These are phyloP conservation scores for Microbotryomycetes sp. DNA, from an alignment of 1,284 basidiomycete genomes.

Conservation along the genomic window DNA sequence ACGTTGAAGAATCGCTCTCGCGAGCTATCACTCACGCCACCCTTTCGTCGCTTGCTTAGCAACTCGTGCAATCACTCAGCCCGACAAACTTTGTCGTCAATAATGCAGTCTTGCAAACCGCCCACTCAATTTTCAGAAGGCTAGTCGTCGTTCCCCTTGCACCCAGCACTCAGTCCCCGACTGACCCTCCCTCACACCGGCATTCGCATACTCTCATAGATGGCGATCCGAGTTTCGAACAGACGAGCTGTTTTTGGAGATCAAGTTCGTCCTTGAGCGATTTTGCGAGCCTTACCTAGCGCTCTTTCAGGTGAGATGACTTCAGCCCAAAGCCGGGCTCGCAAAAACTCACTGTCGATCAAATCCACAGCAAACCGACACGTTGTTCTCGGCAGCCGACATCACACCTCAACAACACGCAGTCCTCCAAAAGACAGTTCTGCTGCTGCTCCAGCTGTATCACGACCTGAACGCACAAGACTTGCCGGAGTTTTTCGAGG, in stretches of 20 bases:
- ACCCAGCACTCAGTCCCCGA: no score
- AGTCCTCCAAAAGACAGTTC: conserved; percentile 62
- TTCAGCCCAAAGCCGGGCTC: no score
- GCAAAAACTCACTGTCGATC: no score
- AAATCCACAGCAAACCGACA: conserved; percentile 43
- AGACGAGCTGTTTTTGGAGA: conserved; percentile 78
- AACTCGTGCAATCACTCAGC: conserved; percentile 73
- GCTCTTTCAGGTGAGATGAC: conserved; percentile 56
- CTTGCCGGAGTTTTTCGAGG: conserved; percentile 88
- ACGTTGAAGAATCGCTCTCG: background rate
- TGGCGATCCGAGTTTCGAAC: conserved; percentile 89
- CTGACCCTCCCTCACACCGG: background rate
- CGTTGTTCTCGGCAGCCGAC: conserved; percentile 42
- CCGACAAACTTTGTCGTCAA: conserved; percentile 74
- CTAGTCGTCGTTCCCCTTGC: conserved; percentile 4
- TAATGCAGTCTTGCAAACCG: conserved; percentile 82
- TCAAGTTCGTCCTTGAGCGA: conserved; percentile 80
- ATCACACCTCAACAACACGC: conserved; percentile 39
- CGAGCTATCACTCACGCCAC: background rate
- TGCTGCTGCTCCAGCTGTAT: conserved; percentile 76
- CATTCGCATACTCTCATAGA: conserved; percentile 28
- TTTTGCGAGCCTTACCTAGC: conserved; percentile 79
- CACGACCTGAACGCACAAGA: conserved; percentile 94
- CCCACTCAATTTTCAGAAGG: conserved; percentile 87
- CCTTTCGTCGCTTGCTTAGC: conserved; percentile 46